Percentiles rank a stretch among this genome's conserved stretches.
These are phyloP conservation scores for Gossypium anomalum DNA, from an alignment of 345 rosid genomes.

Conservation along the genomic window DNA sequence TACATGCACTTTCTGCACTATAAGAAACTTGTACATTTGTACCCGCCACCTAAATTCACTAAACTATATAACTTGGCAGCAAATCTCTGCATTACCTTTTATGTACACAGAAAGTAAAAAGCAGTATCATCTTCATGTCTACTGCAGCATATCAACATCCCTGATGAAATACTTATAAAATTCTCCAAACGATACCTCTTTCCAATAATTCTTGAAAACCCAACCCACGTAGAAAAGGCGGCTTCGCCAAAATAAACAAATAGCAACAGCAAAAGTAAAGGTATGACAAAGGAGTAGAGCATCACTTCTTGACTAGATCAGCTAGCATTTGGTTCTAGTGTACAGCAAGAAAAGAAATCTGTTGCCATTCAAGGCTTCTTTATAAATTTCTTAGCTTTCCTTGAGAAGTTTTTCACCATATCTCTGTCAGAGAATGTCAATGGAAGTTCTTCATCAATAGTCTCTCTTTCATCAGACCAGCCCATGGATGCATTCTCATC, in stretches of 20 bases:
- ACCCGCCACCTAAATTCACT: neutral
- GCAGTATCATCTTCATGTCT: neutral
- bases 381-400: conserved; percentile 48
- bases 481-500: conserved; percentile 26
- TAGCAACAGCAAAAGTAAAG: neutral
- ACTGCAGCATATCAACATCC: neutral
- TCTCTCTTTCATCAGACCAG: conserved; percentile 48
- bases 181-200: neutral
- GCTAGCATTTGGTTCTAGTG: conserved; percentile 7
- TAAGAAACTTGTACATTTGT: too few relatives aligned
- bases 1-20: neutral
- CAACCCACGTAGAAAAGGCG: neutral
- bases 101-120: conserved; percentile 2
- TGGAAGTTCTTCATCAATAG: conserved; percentile 70
- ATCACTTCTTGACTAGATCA: neutral
- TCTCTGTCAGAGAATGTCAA: conserved; percentile 60
- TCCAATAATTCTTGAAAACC: neutral
- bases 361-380: conserved; percentile 25
- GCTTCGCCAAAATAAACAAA: neutral
- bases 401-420: conserved; percentile 49
- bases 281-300: neutral
- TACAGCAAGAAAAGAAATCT: neutral
- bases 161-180: conserved; percentile 1
- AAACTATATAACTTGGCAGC: neutral
- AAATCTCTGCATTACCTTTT: neutral